phyloP scores from a whole-genome alignment of 2,329 filamentous ascomycete species.

The Exophiala aquamarina region DNA sequence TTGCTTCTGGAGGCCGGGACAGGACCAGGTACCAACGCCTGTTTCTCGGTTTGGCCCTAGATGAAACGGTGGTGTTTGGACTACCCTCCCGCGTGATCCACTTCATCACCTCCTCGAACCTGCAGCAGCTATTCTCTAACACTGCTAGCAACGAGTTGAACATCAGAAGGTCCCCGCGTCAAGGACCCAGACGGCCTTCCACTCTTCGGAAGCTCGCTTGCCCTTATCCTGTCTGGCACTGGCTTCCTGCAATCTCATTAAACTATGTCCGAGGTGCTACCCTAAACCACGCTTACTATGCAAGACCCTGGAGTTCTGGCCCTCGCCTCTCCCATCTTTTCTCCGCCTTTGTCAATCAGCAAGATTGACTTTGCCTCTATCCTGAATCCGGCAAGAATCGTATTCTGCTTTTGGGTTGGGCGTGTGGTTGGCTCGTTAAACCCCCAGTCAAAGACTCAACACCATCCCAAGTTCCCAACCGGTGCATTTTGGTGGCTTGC shows the following conservation, averaged over 20 bases:
- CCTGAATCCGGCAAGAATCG: conserved; percentile 11
- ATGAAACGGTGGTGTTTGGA: conserved; percentile 2
- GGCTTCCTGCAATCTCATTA: conserved; percentile 21
- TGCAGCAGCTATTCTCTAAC: conserved; percentile 20
- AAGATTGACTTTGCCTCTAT: conserved; percentile 10
- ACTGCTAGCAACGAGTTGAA: conserved; percentile 12
- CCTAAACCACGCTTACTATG: too few species aligned
- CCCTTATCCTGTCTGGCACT: background rate
- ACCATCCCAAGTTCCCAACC: conserved; percentile 17
- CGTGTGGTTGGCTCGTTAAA: conserved; percentile 13
- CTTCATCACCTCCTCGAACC: conserved; percentile 14
- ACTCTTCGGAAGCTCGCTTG: background rate
- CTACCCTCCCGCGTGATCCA: conserved; percentile 8
- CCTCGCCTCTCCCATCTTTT: conserved; percentile 4
- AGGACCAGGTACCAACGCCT: too few species aligned
- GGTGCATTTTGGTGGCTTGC: conserved; percentile 16
- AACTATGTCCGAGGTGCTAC: too few species aligned
- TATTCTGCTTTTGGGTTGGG: conserved; percentile 4
- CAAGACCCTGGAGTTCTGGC: background rate
- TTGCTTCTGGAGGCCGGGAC: too few species aligned
- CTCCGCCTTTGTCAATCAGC: conserved; percentile 12
- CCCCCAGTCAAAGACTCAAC: conserved; percentile 8
- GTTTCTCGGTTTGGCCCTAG: background rate
- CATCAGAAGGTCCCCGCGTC: conserved; percentile 6
- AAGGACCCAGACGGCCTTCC: too few species aligned